A percentile compares a stretch with the other conserved stretches of the same genome.
These are phyloP conservation scores for Barbatosphaeria neglecta DNA, from an alignment of 495 filamentous ascomycete species.

Conservation along the genomic window DNA sequence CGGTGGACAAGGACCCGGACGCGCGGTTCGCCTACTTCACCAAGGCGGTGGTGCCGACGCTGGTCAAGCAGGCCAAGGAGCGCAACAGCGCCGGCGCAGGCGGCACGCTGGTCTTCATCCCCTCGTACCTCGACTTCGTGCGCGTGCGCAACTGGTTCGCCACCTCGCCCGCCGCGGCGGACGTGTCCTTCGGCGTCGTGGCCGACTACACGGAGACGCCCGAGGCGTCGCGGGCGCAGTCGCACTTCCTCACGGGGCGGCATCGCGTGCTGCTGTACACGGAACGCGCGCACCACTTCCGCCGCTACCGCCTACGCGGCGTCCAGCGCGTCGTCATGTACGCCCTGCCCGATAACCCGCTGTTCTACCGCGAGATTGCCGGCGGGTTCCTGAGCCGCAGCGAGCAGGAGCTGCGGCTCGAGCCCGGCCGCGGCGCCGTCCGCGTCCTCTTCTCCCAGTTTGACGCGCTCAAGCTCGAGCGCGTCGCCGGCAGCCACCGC, in stretches of 20 bases:
- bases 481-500: constrained; percentile 70
- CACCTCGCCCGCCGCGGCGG: constrained; percentile 51
- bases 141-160: constrained; percentile 85
- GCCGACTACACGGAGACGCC: constrained; percentile 73
- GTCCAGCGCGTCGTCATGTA: constrained; percentile 77
- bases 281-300: constrained; percentile 89
- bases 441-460: constrained; percentile 74
- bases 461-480: constrained; percentile 78
- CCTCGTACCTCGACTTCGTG: constrained; percentile 87
- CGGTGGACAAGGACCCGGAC: constrained; percentile 64
- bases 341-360: constrained; percentile 73
- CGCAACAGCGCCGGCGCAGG: constrained; percentile 12
- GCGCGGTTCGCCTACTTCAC: constrained; percentile 88
- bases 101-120: constrained; percentile 74
- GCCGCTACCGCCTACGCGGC: constrained; percentile 67
- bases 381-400: constrained; percentile 52
- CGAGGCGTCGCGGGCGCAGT: constrained; percentile 70
- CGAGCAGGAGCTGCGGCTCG: constrained; percentile 39
- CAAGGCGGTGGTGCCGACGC: constrained; percentile 59
- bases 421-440: constrained; percentile 42
- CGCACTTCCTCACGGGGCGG: constrained; percentile 73
- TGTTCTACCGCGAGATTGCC: constrained; percentile 81
- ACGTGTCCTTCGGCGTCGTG: constrained; percentile 70
- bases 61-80: constrained; percentile 48
- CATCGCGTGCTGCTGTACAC: constrained; percentile 82